Percentiles rank a stretch among this genome's conserved stretches.
These are phyloP conservation scores for Rhododendron simsii DNA, from an alignment of 148 eudicot species.

Conservation along the genomic window DNA sequence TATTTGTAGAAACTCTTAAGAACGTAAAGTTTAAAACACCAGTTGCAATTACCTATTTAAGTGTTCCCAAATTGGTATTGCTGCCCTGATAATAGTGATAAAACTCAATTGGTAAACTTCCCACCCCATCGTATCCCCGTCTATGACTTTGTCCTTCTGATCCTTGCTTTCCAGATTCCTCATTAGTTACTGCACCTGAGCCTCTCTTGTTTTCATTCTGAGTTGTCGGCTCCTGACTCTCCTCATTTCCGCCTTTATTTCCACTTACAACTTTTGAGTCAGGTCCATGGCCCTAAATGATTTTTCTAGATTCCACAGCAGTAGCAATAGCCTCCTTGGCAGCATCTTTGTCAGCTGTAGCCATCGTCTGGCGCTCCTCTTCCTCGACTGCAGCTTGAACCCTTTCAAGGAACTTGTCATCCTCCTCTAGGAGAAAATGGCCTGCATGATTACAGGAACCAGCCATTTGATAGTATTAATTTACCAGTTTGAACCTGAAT, in stretches of 20 bases:
- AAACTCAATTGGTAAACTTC: slow-evolving; percentile 78
- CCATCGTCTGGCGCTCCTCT: slow-evolving; percentile 80
- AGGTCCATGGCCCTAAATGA: slow-evolving; percentile 23
- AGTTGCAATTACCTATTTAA: slow-evolving; percentile 53
- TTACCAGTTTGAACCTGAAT: neutral
- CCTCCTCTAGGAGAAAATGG: slow-evolving; percentile 89
- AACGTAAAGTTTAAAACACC: neutral
- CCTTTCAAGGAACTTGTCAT: slow-evolving; percentile 81
- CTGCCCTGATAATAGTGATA: slow-evolving; percentile 94
- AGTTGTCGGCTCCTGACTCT: slow-evolving; percentile 24
- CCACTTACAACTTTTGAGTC: slow-evolving; percentile 27
- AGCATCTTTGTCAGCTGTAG: slow-evolving; percentile 70
- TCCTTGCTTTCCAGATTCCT: slow-evolving; percentile 32
- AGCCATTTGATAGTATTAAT: neutral
- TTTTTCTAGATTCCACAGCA: slow-evolving; percentile 68
- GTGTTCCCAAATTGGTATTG: slow-evolving; percentile 81
- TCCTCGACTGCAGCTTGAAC: slow-evolving; percentile 89
- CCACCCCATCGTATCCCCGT: slow-evolving; percentile 53
- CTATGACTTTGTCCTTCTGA: slow-evolving; percentile 32
- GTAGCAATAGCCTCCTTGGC: slow-evolving; percentile 79
- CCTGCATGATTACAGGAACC: slow-evolving; percentile 39
- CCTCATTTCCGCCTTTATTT: slow-evolving; percentile 21
- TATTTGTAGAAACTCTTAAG: neutral
- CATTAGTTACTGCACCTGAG: slow-evolving; percentile 17
- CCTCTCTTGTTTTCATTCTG: slow-evolving; percentile 17